Evolutionary conservation across 2,329 filamentous ascomycete genomes (phyloP).

Genomic region (Penicillium griseofulvum): DNA sequence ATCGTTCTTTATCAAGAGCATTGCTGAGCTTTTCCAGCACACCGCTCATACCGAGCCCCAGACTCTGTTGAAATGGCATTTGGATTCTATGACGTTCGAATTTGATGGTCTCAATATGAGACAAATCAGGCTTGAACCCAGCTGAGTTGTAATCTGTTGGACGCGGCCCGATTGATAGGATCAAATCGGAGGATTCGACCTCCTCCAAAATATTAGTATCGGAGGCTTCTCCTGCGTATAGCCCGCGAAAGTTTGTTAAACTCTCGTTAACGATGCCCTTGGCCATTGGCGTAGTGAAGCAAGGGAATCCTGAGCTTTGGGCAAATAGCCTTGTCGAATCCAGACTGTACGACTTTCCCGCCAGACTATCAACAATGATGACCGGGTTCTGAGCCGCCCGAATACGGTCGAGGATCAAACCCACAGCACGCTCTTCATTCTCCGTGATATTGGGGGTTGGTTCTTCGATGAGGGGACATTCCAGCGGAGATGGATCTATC

Average conservation of each 20-base stretch:
- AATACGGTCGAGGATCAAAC: conserved; percentile 69
- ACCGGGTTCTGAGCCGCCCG: conserved; percentile 67
- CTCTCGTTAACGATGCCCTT: conserved; percentile 76
- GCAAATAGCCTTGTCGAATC: conserved; percentile 68
- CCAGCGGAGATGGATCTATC: conserved; percentile 66
- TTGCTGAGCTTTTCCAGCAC: conserved; percentile 68
- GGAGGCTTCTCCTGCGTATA: conserved; percentile 72
- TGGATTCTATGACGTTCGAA: conserved; percentile 70
- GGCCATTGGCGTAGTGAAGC: conserved; percentile 83
- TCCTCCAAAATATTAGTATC: conserved; percentile 44
- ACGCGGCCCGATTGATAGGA: conserved; percentile 34
- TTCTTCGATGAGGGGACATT: conserved; percentile 58
- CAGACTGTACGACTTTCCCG: conserved; percentile 69
- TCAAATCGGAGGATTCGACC: conserved; percentile 30
- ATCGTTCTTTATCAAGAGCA: conserved; percentile 57
- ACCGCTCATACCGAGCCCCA: conserved; percentile 70
- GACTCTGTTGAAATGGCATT: conserved; percentile 72
- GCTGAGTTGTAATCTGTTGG: conserved; percentile 53
- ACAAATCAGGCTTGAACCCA: conserved; percentile 69
- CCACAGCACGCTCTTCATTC: conserved; percentile 62
- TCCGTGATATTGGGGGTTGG: conserved; percentile 55
- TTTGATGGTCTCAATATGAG: conserved; percentile 70
- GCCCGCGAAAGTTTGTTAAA: conserved; percentile 68
- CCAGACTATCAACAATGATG: conserved; percentile 75
- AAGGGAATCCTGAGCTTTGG: conserved; percentile 67